Conservation (phyloP, 495 filamentous ascomycete species). For the Cenococcum geophilum region DNA sequence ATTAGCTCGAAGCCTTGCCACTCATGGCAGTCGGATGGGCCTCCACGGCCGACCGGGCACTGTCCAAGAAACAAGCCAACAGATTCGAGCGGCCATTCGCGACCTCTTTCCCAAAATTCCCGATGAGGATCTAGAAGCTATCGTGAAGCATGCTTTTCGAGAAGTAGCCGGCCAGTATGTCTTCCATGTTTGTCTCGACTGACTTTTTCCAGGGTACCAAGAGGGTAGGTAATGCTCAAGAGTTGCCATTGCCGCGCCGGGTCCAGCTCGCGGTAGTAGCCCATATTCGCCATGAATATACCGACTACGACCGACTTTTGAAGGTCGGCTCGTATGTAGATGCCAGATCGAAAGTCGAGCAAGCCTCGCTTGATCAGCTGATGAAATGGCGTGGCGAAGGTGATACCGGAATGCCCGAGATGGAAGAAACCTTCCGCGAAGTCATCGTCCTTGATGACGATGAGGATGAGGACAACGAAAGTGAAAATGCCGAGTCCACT, state of each 20-base stretch:
- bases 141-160: slow-evolving; percentile 77
- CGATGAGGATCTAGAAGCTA: slow-evolving; percentile 63
- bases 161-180: slow-evolving; percentile 50
- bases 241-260: slow-evolving; percentile 63
- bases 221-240: slow-evolving; percentile 62
- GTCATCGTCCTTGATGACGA: slow-evolving; percentile 65
- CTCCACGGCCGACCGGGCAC: slow-evolving; percentile 33
- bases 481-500: background rate
- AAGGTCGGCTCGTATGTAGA: slow-evolving; percentile 51
- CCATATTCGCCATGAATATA: slow-evolving; percentile 80
- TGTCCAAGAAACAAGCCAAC: slow-evolving; percentile 59
- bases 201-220: slow-evolving; percentile 42
- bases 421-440: slow-evolving; percentile 75
- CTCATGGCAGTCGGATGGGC: slow-evolving; percentile 6
- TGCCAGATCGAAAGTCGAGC: slow-evolving; percentile 64
- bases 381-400: slow-evolving; percentile 86
- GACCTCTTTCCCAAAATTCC: slow-evolving; percentile 88
- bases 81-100: slow-evolving; percentile 65
- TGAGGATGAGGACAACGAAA: slow-evolving; percentile 22
- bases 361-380: slow-evolving; percentile 62
- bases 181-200: slow-evolving; percentile 19
- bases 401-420: slow-evolving; percentile 64
- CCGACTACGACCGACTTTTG: slow-evolving; percentile 75
- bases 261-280: slow-evolving; percentile 79
- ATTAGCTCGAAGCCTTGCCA: slow-evolving; percentile 7